Evolutionary conservation across 768 basidiomycete genomes (phyloP).

Genomic region (Pisolithus marmoratus): DNA sequence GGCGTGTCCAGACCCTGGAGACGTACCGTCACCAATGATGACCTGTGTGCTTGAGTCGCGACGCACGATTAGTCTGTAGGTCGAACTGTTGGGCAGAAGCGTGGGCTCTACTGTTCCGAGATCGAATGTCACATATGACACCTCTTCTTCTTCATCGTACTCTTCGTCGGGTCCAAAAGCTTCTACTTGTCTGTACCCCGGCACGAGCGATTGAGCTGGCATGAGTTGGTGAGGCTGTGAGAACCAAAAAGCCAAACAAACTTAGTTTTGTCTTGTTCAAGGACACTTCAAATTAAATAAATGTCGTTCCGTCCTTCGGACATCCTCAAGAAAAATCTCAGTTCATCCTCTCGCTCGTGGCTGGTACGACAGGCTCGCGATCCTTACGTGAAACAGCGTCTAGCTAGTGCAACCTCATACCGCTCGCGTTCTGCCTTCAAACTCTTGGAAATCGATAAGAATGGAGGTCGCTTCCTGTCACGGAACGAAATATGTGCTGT

Average conservation of each 20-base stretch:
- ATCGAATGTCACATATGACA: slow-evolving; percentile 70
- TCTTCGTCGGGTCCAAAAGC: slow-evolving; percentile 63
- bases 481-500: slow-evolving; percentile 53
- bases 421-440: slow-evolving; percentile 92
- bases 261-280: too few species aligned
- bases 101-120: slow-evolving; percentile 67
- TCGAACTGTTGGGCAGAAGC: slow-evolving; percentile 62
- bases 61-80: slow-evolving; percentile 71
- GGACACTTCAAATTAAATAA: too few species aligned
- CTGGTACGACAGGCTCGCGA: slow-evolving; percentile 64
- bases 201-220: slow-evolving; percentile 32
- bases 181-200: slow-evolving; percentile 64
- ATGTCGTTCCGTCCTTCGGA: slow-evolving; percentile 35
- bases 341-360: slow-evolving; percentile 53
- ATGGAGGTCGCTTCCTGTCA: slow-evolving; percentile 47
- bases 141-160: slow-evolving; percentile 49
- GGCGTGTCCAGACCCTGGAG: slow-evolving; percentile 70
- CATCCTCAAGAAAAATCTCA: slow-evolving; percentile 23
- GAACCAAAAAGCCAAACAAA: too few species aligned
- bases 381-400: slow-evolving; percentile 61
- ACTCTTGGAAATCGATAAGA: slow-evolving; percentile 69
- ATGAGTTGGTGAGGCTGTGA: slow-evolving; percentile 13
- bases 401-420: slow-evolving; percentile 42
- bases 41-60: not conserved
- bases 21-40: not conserved